Conservation (phyloP, 139 green algal species). For the Dunaliella sp. region DNA sequence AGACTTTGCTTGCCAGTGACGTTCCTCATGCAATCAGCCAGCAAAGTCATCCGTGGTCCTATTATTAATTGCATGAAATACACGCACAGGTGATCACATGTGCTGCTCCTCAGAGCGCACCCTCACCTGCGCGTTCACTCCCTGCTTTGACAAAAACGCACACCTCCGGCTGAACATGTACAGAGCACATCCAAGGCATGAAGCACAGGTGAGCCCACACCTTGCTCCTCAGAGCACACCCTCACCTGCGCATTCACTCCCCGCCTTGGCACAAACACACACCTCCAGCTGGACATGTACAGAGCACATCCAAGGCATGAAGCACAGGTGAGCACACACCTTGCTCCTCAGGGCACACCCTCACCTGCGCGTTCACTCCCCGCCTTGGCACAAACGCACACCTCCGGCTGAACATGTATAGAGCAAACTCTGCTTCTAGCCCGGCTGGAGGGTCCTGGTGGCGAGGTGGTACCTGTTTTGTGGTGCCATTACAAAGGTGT, state of each 20-base stretch:
- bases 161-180: background rate
- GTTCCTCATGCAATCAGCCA: no score
- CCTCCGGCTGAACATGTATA: constrained; percentile 52
- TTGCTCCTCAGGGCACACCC: constrained; percentile 3
- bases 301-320: background rate
- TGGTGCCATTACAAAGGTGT: no score
- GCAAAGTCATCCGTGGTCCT: no score
- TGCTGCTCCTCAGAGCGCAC: no score
- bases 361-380: constrained; percentile 51
- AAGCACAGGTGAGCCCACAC: no score
- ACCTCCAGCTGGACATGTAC: background rate
- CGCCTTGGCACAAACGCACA: constrained; percentile 31
- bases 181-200: background rate
- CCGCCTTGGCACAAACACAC: background rate
- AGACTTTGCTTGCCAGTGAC: no score
- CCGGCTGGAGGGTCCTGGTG: constrained; percentile 19
- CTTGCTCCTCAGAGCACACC: background rate
- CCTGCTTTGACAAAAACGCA: background rate
- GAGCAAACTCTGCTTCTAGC: constrained; percentile 41
- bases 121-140: background rate
- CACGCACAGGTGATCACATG: no score
- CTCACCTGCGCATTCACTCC: background rate
- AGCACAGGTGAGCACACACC: no score
- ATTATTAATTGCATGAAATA: no score
- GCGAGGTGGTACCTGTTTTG: constrained; percentile 37